These are phyloP conservation scores for Citrus sp. DNA, from an alignment of 345 rosid genomes.

Conservation along the genomic window DNA sequence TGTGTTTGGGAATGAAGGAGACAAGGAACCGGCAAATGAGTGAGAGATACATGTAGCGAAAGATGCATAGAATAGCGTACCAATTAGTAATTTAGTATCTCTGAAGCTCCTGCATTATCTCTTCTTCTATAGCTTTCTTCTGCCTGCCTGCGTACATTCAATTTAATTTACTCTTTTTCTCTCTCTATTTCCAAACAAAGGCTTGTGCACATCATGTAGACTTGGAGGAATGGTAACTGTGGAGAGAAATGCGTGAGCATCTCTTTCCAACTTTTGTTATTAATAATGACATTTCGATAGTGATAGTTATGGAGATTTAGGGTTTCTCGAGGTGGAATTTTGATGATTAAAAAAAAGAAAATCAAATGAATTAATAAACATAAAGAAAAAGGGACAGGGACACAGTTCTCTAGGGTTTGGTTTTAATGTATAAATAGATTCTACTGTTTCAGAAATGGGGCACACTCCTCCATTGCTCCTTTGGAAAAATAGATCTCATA, in stretches of 20 bases:
- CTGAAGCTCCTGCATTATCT: constrained; percentile 7
- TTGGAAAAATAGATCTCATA: too few relatives aligned
- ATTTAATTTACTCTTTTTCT: neutral
- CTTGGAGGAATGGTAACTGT: constrained; percentile 37
- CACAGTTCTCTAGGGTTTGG: neutral
- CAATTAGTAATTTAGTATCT: constrained; percentile 7
- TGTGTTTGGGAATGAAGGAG: constrained; percentile 32
- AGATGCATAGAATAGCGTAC: constrained; percentile 35
- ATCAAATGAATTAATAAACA: neutral
- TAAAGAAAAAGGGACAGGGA: neutral
- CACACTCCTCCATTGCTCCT: too few relatives aligned
- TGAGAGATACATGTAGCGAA: neutral
- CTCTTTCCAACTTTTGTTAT: constrained; percentile 30
- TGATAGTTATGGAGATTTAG: neutral
- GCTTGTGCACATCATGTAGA: constrained; percentile 24
- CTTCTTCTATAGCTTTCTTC: neutral
- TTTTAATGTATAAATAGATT: neutral
- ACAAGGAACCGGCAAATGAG: constrained; percentile 35
- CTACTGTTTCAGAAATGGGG: neutral
- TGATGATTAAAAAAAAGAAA: neutral
- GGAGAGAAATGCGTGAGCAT: constrained; percentile 26
- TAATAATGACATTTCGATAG: constrained; percentile 1
- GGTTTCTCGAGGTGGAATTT: neutral
- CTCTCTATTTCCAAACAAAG: neutral
- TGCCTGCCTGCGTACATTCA: constrained; percentile 21